Base-by-base conservation (phyloP, 192 early-diverging fungal genomes). In the Thamnidium elegans region DNA sequence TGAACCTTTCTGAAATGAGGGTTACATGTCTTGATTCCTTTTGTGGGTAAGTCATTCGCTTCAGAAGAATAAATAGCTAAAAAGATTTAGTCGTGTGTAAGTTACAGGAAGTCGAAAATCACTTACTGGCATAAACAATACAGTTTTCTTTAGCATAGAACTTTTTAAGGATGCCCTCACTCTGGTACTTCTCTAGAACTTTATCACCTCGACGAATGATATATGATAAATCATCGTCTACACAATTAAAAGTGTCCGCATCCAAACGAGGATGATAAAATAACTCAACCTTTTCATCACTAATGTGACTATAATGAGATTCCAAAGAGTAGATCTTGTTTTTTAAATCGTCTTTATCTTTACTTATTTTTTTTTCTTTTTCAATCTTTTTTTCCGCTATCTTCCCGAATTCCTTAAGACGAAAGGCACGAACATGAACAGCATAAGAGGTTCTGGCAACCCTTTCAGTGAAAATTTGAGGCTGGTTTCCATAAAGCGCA, bases 101-200 rank as follows among this genome's bases (percentile, higher is more conserved):
- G 17, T 17, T 17, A 50, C 2, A 50, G 17, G 17, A 50, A 50
- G 19, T 17, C 0, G 3, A 50, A 17, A 17, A 19, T 44, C 43
- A 59, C 56, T 44, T 59, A 59, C 56, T 59, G 2, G 56, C 42
- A 45, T 59, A 59, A 10, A 59, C 56, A 42, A 59, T 15, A 15
- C 56, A 59, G 9, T 59, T 39, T 59, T 59, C 42, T 11, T 59
- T 13, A 23, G 56, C 42, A 59, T 43, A 59, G 20, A 59, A 59
- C 7, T 34, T 42, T 59, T 19, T 44, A 44, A 20, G 19, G 4
- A 59, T 44, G 44, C 58, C 58, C 7, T 59, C 10, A n/a, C 14
- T 59, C 43, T 21, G n/a, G n/a, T n/a, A n/a, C n/a, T 44, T 15
- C 1, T 45, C 19, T 21, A 9, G 10, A 7, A 42, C 44, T 23